Base-by-base conservation (phyloP, 345 rosid genomes). In the Kernera saxatilis region DNA sequence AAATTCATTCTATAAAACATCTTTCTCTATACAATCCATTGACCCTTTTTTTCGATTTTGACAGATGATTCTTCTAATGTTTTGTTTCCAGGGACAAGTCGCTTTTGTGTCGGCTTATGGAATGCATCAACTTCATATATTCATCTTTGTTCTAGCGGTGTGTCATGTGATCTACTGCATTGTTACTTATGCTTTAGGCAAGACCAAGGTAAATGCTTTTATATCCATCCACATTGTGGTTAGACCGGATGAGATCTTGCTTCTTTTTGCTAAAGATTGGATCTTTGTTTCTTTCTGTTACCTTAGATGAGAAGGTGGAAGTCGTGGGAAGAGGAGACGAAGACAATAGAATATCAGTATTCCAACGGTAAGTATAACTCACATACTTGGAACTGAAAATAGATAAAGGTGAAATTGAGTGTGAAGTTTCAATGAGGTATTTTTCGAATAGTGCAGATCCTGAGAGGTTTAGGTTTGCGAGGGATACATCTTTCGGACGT, bases 401-500 rank as follows among this genome's bases (percentile, higher is more conserved):
- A 1, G 39, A 70, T 17, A 53, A 11, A 13, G n/a, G n/a, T 32
- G 22, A 15, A 54, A 55, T 5, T 26, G 35, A 35, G 35, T 65
- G 5, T 27, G 59, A 46, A 55, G 66, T n/a, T 49, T 48, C 0
- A 66, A 73, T n/a, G 0, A 26, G 27, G 5, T 8, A 5, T 18
- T 19, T 19, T 26, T 39, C 2, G 25, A 8, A 49, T 61, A 13
- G 56, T 29, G 56, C 79, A 94, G 99, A 94, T 78, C 98, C 99
- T 0, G 95, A 89, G 68, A 86, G 99, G 77, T 94, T 94, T 71
- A 82, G 98, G 49, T 89, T 94, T 78, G 88, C 99, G 12, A 89
- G 97, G 46, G 99, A 94, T 62, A 94, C 99, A 66, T 92, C 99
- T 2, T 94, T 94, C 11, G 99, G 99, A 7, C 78, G 89, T 54